phyloP scores from a whole-genome alignment of 176 grass and related monocot genomes.

The Poa annua region DNA sequence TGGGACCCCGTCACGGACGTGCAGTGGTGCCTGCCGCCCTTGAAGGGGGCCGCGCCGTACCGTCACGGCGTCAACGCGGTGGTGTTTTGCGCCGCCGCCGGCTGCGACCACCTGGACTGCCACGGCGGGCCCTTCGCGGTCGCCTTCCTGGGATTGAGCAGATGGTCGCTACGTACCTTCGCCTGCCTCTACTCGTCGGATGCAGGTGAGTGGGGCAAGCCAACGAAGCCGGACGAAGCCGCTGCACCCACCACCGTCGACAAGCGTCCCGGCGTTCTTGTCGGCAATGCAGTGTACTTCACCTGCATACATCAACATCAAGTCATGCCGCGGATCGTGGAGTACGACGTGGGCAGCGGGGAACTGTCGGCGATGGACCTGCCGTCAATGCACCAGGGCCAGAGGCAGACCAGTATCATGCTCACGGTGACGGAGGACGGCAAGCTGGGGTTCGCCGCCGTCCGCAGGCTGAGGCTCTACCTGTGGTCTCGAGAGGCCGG shows the following conservation, averaged over 20 bases:
- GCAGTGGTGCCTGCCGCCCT: background rate
- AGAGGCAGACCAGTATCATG: background rate
- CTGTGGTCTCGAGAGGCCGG: background rate
- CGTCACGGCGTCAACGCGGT: background rate
- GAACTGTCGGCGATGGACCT: background rate
- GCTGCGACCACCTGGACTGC: background rate
- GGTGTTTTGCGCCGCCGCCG: background rate
- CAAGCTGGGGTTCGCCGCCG: background rate
- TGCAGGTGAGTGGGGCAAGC: background rate
- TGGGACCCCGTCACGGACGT: background rate
- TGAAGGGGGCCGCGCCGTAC: background rate
- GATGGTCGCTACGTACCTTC: background rate
- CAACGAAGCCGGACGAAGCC: too few relatives aligned
- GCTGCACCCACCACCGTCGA: background rate
- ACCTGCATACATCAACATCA: background rate
- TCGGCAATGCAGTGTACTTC: background rate
- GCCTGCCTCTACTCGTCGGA: background rate
- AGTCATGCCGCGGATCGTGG: rapidly evolving
- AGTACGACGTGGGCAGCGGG: background rate
- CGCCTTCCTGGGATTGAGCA: background rate
- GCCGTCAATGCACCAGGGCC: too few relatives aligned
- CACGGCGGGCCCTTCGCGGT: background rate
- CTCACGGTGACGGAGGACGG: background rate
- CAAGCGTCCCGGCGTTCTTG: background rate
- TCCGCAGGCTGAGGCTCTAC: background rate